Percentiles rank a stretch among this genome's conserved stretches.
Conservation (phyloP, 2,329 filamentous ascomycete genomes). For the Beauveria sp. region DNA sequence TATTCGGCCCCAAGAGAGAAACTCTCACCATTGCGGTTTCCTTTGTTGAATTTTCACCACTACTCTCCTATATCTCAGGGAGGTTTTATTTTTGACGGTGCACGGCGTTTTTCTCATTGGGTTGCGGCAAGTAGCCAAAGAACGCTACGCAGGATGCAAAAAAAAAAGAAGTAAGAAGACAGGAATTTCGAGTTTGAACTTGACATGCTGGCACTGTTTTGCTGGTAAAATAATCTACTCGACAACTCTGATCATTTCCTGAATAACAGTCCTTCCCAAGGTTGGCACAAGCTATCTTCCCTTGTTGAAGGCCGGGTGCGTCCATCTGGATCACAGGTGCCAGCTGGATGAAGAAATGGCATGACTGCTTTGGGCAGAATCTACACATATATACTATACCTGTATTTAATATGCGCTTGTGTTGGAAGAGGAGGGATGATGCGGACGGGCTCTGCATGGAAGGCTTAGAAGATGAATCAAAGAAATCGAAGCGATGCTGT, state of each 20-base stretch:
- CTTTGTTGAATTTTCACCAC: slow-evolving; percentile 7
- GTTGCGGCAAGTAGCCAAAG: not conserved
- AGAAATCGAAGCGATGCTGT: not conserved
- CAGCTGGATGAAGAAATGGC: not conserved
- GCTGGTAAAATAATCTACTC: not conserved
- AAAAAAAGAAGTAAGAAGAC: slow-evolving; percentile 5
- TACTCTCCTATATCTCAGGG: slow-evolving; percentile 1
- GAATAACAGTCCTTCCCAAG: not conserved
- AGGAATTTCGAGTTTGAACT: not conserved
- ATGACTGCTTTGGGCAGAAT: not conserved
- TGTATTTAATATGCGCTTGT: slow-evolving; percentile 5
- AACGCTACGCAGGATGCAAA: not conserved
- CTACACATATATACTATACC: not conserved
- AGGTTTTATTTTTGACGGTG: not conserved
- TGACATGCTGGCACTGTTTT: not conserved
- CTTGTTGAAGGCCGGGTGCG: not conserved
- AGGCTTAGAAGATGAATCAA: not conserved
- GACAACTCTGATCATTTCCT: not conserved
- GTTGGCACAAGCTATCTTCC: not conserved
- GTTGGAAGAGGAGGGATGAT: not conserved
- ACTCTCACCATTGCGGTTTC: slow-evolving; percentile 4
- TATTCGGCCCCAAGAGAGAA: not conserved
- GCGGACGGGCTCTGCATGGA: slow-evolving; percentile 8
- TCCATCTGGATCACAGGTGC: not conserved
- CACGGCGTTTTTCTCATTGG: not conserved